Base-by-base conservation (phyloP, 495 filamentous ascomycete genomes). In the Neurospora sp. region DNA sequence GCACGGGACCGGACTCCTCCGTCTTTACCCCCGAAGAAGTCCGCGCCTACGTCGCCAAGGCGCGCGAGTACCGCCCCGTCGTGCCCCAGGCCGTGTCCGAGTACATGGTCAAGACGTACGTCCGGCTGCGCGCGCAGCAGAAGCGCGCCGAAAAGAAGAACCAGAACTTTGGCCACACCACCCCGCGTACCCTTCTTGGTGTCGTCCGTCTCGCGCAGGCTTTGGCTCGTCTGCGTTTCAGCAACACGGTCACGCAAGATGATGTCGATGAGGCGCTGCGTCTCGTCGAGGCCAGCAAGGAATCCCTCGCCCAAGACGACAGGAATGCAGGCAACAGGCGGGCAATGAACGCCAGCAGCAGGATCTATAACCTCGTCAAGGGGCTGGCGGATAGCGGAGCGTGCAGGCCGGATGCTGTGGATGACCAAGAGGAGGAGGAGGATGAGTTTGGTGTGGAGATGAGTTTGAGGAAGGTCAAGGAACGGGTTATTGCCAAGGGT, bases 101-200 rank as follows among this genome's bases (percentile, higher is more conserved):
- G 77, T 99, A 98, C 85, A 92, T 98, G 85, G 93, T 97, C 31
- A 94, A 94, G 74, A 95, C 94, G 3, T 99, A 99, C 82, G 96
- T 98, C 39, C 88, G 91, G 27, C 90, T 98, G 88, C 90, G 96
- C 45, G 91, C 94, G 76, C 88, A 92, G 75, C 93, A 96, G 76
- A 94, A 94, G 82, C 88, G 90, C 70, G 94, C 97, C 69, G 96
- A 98, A 83, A 91, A 88, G 76, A 89, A 88, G 76, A 93, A 93
- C 82, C 91, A 93, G 78, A 92, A 94, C 76, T 99, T 98, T 81
- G 91, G 93, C 4, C 93, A 99, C 81, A 93, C 94, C 39, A 95
- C 94, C 4, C 91, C 94, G 3, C 93, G 96, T 85, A 98, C 96
- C 0, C 87, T 99, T 14, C 88, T 99, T 1, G 96, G 95, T 78